These are phyloP conservation scores for Magnusiomyces suaveolens DNA, from an alignment of 1,139 yeast species.

Conservation along the genomic window DNA sequence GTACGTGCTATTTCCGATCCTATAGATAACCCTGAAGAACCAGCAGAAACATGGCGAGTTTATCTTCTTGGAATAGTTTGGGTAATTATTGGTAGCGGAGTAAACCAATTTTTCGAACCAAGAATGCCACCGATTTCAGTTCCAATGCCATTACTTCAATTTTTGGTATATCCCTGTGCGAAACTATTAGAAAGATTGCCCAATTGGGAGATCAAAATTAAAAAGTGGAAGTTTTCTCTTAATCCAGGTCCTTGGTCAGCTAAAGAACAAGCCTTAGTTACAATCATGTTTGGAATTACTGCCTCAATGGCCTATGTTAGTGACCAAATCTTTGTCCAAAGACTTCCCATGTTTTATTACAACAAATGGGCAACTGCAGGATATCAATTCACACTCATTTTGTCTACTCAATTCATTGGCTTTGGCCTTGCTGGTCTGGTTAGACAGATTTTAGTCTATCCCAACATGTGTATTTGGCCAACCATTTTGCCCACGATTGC, in stretches of 20 bases:
- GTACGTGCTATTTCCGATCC: constrained; percentile 51
- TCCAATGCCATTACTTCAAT: constrained; percentile 42
- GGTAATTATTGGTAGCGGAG: constrained; percentile 46
- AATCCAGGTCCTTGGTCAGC: constrained; percentile 57
- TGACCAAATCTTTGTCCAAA: constrained; percentile 39
- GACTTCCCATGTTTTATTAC: constrained; percentile 34
- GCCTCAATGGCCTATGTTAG: constrained; percentile 38
- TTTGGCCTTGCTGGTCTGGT: constrained; percentile 55
- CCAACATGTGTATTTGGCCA: constrained; percentile 51
- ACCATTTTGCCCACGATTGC: constrained; percentile 46
- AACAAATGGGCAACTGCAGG: constrained; percentile 41
- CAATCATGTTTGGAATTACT: constrained; percentile 39
- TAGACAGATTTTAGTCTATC: constrained; percentile 49
- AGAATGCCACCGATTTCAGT: constrained; percentile 46
- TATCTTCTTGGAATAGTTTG: constrained; percentile 48
- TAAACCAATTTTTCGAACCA: constrained; percentile 49
- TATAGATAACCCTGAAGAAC: constrained; percentile 40
- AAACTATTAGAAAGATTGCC: constrained; percentile 35
- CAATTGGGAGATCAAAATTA: constrained; percentile 38
- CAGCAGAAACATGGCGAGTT: constrained; percentile 49
- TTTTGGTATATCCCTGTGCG: constrained; percentile 53
- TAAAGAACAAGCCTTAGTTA: constrained; percentile 61
- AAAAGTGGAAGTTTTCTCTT: constrained; percentile 36
- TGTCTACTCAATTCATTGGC: constrained; percentile 52
- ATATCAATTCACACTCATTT: constrained; percentile 41